Conservation (phyloP, 2,329 filamentous ascomycete species). For the Magnaporthiopsis incrustans region DNA sequence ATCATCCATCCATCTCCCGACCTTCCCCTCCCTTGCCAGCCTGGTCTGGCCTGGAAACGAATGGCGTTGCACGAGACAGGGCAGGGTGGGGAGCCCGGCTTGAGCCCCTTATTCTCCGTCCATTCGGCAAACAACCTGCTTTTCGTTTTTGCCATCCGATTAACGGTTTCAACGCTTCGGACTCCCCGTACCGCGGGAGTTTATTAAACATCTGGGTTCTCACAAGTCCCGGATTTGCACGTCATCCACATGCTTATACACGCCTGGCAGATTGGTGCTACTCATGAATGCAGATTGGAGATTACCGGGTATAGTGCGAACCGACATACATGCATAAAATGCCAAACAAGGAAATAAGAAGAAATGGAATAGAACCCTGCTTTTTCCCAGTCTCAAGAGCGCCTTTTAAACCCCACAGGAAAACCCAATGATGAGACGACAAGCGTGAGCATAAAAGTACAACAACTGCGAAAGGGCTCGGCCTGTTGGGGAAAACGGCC, state of each 20-base stretch:
- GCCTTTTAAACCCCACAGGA: neutral
- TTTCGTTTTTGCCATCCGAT: neutral
- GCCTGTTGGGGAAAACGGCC: no score
- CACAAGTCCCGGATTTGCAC: neutral
- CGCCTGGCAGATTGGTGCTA: neutral
- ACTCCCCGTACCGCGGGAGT: no score
- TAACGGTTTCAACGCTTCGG: neutral
- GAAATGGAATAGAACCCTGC: neutral
- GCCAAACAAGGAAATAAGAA: neutral
- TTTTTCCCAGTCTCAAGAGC: neutral
- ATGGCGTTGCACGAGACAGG: neutral
- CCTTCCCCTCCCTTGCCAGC: no score
- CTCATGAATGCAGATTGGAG: neutral
- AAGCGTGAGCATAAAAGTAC: neutral
- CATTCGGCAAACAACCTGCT: neutral
- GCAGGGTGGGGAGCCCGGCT: neutral
- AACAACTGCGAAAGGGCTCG: neutral
- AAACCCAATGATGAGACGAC: neutral
- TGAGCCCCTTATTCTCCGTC: neutral
- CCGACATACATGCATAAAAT: neutral
- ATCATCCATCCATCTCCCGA: neutral
- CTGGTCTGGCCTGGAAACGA: no score
- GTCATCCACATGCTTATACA: neutral
- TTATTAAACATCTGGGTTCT: neutral
- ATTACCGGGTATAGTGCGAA: neutral